A percentile compares a stretch with the other conserved stretches of the same genome.
Evolutionary conservation across 192 early-diverging fungal genomes (phyloP).

Genomic region (Umbelopsis sp.): DNA sequence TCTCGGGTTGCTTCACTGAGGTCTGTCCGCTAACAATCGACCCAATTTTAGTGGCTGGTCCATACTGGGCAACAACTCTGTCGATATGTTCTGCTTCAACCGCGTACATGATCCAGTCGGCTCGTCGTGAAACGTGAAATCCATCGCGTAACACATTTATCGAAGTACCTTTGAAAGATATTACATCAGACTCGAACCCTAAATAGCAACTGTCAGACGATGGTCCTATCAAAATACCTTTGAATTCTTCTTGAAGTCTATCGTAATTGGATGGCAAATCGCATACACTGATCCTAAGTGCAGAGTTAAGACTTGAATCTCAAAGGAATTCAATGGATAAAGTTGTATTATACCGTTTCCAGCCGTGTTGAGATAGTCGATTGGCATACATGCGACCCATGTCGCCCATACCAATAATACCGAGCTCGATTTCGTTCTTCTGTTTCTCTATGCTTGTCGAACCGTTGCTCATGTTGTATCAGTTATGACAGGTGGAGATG

Average conservation of each 20-base stretch:
- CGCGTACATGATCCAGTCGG: constrained; percentile 93
- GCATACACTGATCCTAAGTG: constrained; percentile 79
- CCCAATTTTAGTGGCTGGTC: constrained; percentile 87
- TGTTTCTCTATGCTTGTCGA: constrained; percentile 28
- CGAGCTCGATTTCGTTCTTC: constrained; percentile 72
- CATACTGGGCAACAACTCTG: constrained; percentile 77
- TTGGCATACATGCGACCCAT: constrained; percentile 93
- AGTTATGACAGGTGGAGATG: background rate
- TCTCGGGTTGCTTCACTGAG: constrained; percentile 95
- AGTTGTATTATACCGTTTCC: constrained; percentile 61
- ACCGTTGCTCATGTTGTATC: constrained; percentile 6
- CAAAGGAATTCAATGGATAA: background rate
- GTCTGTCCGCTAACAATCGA: constrained; percentile 95
- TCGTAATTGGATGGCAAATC: constrained; percentile 82
- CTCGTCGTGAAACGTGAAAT: constrained; percentile 76
- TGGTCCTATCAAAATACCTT: constrained; percentile 43
- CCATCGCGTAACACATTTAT: constrained; percentile 81
- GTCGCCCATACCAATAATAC: constrained; percentile 94
- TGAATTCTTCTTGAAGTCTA: constrained; percentile 61
- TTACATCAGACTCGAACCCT: background rate
- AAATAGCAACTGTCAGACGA: constrained; percentile 1
- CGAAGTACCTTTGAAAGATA: constrained; percentile 35
- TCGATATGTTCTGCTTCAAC: constrained; percentile 92
- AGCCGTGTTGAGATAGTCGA: constrained; percentile 73
- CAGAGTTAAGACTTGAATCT: background rate